A percentile compares a stretch with the other conserved stretches of the same genome.
These are phyloP conservation scores for Ganoderma meredithae DNA, from an alignment of 1,284 basidiomycete genomes.

Conservation along the genomic window DNA sequence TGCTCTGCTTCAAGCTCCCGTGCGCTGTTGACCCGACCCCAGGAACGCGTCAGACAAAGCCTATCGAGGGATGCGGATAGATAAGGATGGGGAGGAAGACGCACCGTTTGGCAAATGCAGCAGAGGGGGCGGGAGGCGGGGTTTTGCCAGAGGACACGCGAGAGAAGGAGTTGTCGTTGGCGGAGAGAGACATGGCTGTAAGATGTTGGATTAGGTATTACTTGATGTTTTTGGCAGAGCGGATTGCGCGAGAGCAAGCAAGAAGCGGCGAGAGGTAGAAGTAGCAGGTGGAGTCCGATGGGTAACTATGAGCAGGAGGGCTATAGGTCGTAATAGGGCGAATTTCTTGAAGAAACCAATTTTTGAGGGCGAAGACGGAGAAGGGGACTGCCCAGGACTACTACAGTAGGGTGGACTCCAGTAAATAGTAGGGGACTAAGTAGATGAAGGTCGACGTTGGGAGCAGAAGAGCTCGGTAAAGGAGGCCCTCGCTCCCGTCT, in stretches of 20 bases:
- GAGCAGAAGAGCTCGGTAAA: slow-evolving; percentile 43
- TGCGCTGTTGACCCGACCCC: slow-evolving; percentile 56
- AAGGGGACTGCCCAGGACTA: slow-evolving; percentile 48
- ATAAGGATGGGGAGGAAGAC: slow-evolving; percentile 25
- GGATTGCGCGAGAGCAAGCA: slow-evolving; percentile 43
- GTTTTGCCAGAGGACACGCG: slow-evolving; percentile 86
- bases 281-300: slow-evolving; percentile 46
- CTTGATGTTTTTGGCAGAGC: slow-evolving; percentile 51
- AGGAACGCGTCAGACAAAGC: slow-evolving; percentile 18
- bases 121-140: slow-evolving; percentile 88
- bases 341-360: slow-evolving; percentile 44
- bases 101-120: slow-evolving; percentile 87
- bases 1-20: slow-evolving; percentile 84
- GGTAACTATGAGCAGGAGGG: slow-evolving; percentile 57
- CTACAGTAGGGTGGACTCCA: slow-evolving; percentile 49
- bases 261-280: slow-evolving; percentile 39
- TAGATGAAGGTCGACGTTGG: slow-evolving; percentile 53
- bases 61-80: slow-evolving; percentile 16
- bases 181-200: slow-evolving; percentile 85
- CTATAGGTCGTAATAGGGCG: slow-evolving; percentile 49
- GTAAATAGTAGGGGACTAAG: slow-evolving; percentile 53
- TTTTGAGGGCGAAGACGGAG: slow-evolving; percentile 47
- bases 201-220: slow-evolving; percentile 83
- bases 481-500: slow-evolving; percentile 35
- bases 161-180: slow-evolving; percentile 80